phyloP scores from a whole-genome alignment of 441 rosid species.

The Eruca vesicaria region DNA sequence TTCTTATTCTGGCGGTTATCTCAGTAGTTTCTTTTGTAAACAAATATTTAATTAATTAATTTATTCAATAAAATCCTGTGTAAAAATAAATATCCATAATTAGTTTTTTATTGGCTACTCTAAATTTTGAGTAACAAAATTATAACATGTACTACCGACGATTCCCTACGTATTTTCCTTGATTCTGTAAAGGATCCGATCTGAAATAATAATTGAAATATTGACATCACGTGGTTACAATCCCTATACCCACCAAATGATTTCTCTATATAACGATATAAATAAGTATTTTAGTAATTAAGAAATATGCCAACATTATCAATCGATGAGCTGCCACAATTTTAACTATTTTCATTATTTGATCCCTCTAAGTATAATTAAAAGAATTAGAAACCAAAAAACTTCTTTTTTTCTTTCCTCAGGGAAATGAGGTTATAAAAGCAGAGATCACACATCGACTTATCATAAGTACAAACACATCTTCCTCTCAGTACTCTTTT shows the following conservation, averaged over 20 bases:
- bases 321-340: constrained; percentile 25
- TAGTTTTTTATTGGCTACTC: not conserved
- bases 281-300: not conserved
- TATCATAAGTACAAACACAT: not conserved
- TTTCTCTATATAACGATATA: not conserved
- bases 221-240: constrained; percentile 27
- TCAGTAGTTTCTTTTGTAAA: not conserved
- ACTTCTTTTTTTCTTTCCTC: not conserved
- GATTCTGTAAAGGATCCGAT: constrained; percentile 19
- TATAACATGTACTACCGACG: not conserved
- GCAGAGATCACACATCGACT: constrained; percentile 4
- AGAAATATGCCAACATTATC: constrained; percentile 6
- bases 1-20: not conserved
- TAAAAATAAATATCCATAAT: not conserved
- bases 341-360: constrained; percentile 2
- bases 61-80: not conserved
- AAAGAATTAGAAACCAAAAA: not conserved
- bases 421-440: constrained; percentile 22
- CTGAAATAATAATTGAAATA: not conserved
- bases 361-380: not conserved
- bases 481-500: constrained; percentile 5
- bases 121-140: not conserved
- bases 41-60: not conserved
- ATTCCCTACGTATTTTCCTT: constrained; percentile 3
- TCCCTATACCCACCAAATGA: constrained; percentile 4